Evolutionary conservation across 352 stramenopile genomes (phyloP).

Genomic region (Thraustotheca clavata): DNA sequence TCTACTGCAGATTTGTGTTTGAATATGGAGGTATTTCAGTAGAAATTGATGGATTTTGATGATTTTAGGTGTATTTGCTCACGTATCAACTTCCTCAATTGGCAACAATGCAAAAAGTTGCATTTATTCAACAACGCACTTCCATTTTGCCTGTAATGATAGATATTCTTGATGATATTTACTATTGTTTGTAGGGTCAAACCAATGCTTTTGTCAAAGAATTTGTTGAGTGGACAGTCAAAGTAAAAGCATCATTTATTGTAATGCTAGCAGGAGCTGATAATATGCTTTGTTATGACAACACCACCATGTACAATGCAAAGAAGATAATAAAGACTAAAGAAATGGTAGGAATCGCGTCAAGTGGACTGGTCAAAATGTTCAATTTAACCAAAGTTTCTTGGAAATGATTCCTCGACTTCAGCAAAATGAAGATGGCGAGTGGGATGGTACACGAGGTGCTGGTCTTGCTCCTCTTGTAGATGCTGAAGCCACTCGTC

Average conservation of each 20-base stretch:
- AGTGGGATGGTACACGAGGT: conserved; percentile 46
- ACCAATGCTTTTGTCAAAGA: conserved; percentile 40
- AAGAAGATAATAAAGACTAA: background rate
- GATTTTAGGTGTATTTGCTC: conserved; percentile 3
- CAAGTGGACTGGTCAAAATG: background rate
- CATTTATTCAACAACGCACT: conserved; percentile 68
- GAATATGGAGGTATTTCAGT: conserved; percentile 55
- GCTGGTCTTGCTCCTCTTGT: conserved; percentile 50
- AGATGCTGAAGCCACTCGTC: conserved; percentile 29
- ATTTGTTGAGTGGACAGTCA: conserved; percentile 43
- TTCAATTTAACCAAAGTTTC: conserved; percentile 27
- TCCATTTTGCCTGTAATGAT: conserved; percentile 37
- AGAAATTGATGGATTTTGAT: background rate
- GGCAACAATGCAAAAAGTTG: conserved; percentile 37
- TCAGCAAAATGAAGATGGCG: conserved; percentile 15
- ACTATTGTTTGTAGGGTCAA: conserved; percentile 38
- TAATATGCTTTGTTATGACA: conserved; percentile 74
- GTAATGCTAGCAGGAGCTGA: conserved; percentile 56
- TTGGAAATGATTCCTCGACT: conserved; percentile 35
- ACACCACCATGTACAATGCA: conserved; percentile 16
- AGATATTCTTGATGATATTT: conserved; percentile 4
- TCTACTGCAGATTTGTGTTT: conserved; percentile 41
- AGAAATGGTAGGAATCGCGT: conserved; percentile 2
- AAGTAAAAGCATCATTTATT: conserved; percentile 36
- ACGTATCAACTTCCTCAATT: background rate